Conservation (phyloP, 2,329 filamentous ascomycete genomes). For the Colletotrichum lentis region DNA sequence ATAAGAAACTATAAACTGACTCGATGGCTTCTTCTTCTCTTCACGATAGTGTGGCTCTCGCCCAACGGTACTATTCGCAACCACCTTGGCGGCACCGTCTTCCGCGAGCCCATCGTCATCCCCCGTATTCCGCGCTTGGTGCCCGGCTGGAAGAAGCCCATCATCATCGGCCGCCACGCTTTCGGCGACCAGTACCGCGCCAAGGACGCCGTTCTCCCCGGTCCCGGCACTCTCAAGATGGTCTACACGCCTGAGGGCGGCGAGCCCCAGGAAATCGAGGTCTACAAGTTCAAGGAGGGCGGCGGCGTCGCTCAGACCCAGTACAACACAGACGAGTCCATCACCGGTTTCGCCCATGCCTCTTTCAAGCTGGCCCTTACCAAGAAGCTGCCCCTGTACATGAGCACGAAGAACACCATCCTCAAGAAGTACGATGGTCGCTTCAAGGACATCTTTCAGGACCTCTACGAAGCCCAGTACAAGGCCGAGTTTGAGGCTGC, state of each 20-base stretch:
- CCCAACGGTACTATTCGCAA: constrained; percentile 91
- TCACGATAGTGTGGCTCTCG: constrained; percentile 85
- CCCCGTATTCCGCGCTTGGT: constrained; percentile 91
- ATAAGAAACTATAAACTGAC: constrained; percentile 12
- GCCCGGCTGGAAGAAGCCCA: constrained; percentile 97
- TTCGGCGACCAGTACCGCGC: constrained; percentile 99
- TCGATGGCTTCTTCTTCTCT: constrained; percentile 16
- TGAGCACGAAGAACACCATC: constrained; percentile 99
- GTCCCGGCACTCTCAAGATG: constrained; percentile 89
- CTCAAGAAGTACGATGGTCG: constrained; percentile 98
- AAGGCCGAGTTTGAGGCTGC: constrained; percentile 88
- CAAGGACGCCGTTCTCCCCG: constrained; percentile 85
- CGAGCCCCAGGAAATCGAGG: constrained; percentile 84
- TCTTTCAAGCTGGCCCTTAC: constrained; percentile 93
- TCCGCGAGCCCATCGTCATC: constrained; percentile 98
- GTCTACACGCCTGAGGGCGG: constrained; percentile 89
- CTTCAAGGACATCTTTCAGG: constrained; percentile 99
- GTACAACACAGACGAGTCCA: constrained; percentile 98
- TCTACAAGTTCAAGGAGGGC: constrained; percentile 86
- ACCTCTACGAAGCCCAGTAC: constrained; percentile 89
- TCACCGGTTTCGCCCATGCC: constrained; percentile 92
- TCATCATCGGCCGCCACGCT: constrained; percentile 98
- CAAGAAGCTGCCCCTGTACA: constrained; percentile 93
- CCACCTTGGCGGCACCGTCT: constrained; percentile 88
- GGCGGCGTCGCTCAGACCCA: constrained; percentile 90